These are phyloP conservation scores for Strobilomyces echinocephalus DNA, from an alignment of 768 basidiomycete genomes.

Conservation along the genomic window DNA sequence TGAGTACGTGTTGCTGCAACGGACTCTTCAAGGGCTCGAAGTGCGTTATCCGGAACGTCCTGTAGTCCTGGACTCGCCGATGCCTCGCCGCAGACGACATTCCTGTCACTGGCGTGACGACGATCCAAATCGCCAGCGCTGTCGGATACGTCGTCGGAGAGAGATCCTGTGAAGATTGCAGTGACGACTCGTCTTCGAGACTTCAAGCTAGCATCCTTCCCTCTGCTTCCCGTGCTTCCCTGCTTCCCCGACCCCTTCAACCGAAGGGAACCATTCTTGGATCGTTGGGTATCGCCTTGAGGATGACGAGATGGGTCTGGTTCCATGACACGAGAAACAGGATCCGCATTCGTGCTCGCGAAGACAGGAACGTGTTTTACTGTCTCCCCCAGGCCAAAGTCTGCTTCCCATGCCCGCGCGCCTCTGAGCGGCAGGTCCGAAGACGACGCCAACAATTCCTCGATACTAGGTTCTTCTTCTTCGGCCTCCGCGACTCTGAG, in stretches of 20 bases:
- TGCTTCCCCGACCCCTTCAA: not conserved
- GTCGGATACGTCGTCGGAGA: not conserved
- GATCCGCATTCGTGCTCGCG: not conserved
- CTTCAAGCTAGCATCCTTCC: conserved; percentile 2
- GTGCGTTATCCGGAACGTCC: not conserved
- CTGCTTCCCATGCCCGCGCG: conserved; percentile 31
- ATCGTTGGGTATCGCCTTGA: not conserved
- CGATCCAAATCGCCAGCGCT: not conserved
- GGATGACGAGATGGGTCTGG: not conserved
- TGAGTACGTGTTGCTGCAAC: conserved; percentile 21
- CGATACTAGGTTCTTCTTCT: conserved; percentile 26
- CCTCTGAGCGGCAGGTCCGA: conserved; percentile 18
- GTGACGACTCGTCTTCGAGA: conserved; percentile 24
- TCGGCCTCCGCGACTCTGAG: not conserved
- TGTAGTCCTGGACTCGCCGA: not conserved
- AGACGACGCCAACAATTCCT: conserved; percentile 26
- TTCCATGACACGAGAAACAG: not conserved
- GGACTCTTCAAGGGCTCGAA: conserved; percentile 23
- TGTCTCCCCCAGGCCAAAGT: conserved; percentile 27
- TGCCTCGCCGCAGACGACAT: not conserved
- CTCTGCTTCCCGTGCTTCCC: conserved; percentile 6
- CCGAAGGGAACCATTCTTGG: not conserved
- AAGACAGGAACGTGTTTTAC: conserved; percentile 24
- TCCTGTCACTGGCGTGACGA: not conserved
- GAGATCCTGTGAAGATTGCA: conserved; percentile 27